A percentile compares a stretch with the other conserved stretches of the same genome.
phyloP scores from a whole-genome alignment of 192 early-diverging fungal genomes.

The Podila clonocystis region DNA sequence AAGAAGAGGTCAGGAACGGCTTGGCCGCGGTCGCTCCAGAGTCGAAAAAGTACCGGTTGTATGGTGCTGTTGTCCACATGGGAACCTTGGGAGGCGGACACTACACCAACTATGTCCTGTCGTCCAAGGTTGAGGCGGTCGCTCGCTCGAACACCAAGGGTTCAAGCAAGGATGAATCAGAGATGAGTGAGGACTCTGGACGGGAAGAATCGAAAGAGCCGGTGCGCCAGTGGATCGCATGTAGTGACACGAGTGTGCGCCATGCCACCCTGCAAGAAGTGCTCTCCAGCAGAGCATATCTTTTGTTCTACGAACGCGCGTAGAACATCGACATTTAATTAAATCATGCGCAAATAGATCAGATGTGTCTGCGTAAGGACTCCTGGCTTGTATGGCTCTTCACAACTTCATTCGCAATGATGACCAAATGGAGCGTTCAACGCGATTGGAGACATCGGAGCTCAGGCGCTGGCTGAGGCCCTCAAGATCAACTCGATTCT shows the following conservation, averaged over 20 bases:
- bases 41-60: slow-evolving; percentile 51
- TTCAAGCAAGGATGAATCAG: too few species aligned
- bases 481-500: too few species aligned
- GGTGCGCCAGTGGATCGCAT: slow-evolving; percentile 54
- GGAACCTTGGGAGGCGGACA: slow-evolving; percentile 56
- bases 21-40: neutral
- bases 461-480: too few species aligned
- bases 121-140: slow-evolving; percentile 19
- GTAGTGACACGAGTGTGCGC: slow-evolving; percentile 54
- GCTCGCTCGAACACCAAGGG: too few species aligned
- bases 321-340: too few species aligned
- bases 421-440: too few species aligned
- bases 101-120: slow-evolving; percentile 55
- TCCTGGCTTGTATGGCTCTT: too few species aligned
- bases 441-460: too few species aligned
- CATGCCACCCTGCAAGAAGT: slow-evolving; percentile 46
- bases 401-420: too few species aligned
- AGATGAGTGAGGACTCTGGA: too few species aligned
- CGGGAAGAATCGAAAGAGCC: slow-evolving; percentile 9
- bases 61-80: slow-evolving; percentile 58
- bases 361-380: too few species aligned
- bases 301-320: slow-evolving; percentile 54
- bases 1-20: neutral
- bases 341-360: too few species aligned
- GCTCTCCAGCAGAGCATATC: slow-evolving; percentile 51